Evolutionary conservation across 2,329 filamentous ascomycete genomes (phyloP).

Genomic region (Venturia asperata): DNA sequence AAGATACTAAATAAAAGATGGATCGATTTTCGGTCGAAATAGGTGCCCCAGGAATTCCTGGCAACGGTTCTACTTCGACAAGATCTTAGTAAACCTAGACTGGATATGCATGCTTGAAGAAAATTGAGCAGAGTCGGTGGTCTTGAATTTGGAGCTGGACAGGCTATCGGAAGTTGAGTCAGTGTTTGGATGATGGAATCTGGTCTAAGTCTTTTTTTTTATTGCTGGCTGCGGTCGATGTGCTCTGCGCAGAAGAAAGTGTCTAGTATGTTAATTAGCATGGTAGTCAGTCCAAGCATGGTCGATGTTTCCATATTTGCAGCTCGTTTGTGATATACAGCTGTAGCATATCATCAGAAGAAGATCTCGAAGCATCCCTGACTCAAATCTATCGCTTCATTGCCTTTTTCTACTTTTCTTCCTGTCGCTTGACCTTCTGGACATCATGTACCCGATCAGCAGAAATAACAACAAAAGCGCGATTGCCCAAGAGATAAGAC

Average conservation of each 20-base stretch:
- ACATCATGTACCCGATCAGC: background rate
- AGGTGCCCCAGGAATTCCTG: background rate
- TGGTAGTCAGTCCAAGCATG: background rate
- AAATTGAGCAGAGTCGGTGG: background rate
- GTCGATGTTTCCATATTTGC: background rate
- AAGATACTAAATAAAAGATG: background rate
- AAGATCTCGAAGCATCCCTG: background rate
- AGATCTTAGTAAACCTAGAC: background rate
- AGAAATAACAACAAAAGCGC: constrained; percentile 1
- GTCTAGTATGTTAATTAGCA: background rate
- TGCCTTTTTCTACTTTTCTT: background rate
- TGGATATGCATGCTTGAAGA: background rate
- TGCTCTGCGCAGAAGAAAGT: background rate
- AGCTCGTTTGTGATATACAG: background rate
- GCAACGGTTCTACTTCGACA: background rate
- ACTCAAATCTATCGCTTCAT: background rate
- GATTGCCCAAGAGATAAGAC: background rate
- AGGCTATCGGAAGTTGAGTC: background rate
- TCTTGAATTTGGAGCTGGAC: background rate
- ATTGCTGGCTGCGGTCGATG: background rate
- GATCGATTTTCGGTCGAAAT: background rate
- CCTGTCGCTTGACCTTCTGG: background rate
- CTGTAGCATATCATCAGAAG: background rate
- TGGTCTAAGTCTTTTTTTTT: background rate
- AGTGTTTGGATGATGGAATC: background rate